Percentiles rank a stretch among this genome's conserved stretches.
Evolutionary conservation across 176 grass and related monocot species (phyloP).

Genomic region (Poa annua): DNA sequence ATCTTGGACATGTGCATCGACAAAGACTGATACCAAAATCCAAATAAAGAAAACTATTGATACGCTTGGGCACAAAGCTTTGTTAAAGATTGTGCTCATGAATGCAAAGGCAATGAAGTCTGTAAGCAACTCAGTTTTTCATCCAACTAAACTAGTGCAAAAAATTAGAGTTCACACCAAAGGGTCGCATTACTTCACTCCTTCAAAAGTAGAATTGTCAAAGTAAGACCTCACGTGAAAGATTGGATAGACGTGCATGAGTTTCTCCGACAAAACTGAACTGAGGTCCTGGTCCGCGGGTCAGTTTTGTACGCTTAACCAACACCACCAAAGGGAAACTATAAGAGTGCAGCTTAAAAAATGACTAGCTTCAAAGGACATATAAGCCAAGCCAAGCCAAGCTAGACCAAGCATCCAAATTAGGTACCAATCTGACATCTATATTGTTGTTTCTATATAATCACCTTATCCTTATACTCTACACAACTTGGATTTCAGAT

Average conservation of each 20-base stretch:
- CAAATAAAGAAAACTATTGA: neutral
- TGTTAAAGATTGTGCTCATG: neutral
- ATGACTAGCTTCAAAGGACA: neutral
- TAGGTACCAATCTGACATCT: neutral
- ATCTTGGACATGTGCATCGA: neutral
- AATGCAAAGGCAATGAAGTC: neutral
- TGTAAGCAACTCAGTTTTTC: neutral
- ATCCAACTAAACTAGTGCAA: neutral
- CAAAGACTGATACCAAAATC: neutral
- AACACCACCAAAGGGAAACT: neutral
- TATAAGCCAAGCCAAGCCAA: slow-evolving; percentile 13
- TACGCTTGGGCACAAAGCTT: neutral
- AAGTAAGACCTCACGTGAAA: slow-evolving; percentile 11
- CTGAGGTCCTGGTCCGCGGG: neutral
- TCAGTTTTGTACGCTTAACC: neutral
- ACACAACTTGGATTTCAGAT: neutral
- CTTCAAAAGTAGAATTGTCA: slow-evolving; percentile 14
- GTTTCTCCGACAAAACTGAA: slow-evolving; percentile 12
- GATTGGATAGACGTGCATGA: neutral
- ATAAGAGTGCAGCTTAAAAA: neutral
- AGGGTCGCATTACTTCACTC: neutral
- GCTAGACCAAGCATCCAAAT: neutral
- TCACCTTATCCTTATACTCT: neutral
- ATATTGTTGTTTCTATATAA: neutral
- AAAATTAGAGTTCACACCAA: slow-evolving; percentile 9